These are phyloP conservation scores for Solanum commersonii DNA, from an alignment of 257 asterid genomes.

Conservation along the genomic window DNA sequence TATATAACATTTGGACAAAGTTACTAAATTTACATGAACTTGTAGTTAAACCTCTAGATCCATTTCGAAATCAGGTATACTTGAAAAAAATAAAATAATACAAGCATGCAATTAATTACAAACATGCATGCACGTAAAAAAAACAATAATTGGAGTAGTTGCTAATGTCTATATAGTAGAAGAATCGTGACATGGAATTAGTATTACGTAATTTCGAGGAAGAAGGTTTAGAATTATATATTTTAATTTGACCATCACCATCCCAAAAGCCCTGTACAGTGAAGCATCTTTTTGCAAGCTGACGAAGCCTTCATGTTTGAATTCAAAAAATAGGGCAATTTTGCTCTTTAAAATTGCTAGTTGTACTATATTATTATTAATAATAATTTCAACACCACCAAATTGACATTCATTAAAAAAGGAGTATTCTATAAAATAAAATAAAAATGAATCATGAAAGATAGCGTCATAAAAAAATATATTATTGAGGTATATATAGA, in stretches of 20 bases:
- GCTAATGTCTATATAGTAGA: not conserved
- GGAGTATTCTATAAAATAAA: not conserved
- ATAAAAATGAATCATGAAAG: not conserved
- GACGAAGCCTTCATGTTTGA: not conserved
- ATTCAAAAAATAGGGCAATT: not conserved
- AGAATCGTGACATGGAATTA: not conserved
- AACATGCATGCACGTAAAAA: not conserved
- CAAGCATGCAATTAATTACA: not conserved
- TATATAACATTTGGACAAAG: not conserved
- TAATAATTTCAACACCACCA: not conserved
- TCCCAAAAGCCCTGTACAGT: not conserved
- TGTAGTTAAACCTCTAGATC: not conserved
- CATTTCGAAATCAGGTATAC: not conserved
- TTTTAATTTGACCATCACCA: not conserved
- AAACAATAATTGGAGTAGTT: not conserved
- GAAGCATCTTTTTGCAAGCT: not conserved
- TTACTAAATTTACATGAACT: not conserved
- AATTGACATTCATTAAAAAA: not conserved
- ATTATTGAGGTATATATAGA: too few relatives aligned
- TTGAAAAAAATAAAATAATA: not conserved
- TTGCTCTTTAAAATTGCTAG: not conserved
- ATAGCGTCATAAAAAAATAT: not conserved
- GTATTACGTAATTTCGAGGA: not conserved
- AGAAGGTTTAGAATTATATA: not conserved
- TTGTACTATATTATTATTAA: not conserved